Evolutionary conservation across 345 rosid genomes (phyloP).

Genomic region (Syzygium grande): DNA sequence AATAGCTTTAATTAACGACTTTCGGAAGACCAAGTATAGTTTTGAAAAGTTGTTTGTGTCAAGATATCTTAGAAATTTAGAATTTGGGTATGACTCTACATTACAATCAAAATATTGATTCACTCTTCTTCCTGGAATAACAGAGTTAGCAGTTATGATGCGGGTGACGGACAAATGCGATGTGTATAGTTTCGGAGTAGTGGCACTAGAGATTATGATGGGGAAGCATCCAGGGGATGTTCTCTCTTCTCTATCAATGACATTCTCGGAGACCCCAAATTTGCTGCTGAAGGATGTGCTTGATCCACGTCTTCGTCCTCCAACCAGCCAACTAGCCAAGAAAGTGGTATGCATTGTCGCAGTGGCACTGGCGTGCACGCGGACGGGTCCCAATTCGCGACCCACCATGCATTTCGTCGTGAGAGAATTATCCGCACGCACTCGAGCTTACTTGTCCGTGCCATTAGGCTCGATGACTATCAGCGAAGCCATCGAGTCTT

Average conservation of each 20-base stretch:
- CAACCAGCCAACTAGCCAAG: slow-evolving; percentile 30
- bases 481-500: slow-evolving; percentile 13
- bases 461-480: slow-evolving; percentile 16
- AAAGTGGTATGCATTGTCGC: slow-evolving; percentile 29
- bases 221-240: slow-evolving; percentile 59
- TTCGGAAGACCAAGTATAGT: not conserved
- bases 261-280: slow-evolving; percentile 6
- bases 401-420: slow-evolving; percentile 52
- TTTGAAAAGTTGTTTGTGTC: not conserved
- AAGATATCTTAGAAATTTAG: not conserved
- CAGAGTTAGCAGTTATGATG: not conserved
- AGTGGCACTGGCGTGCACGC: slow-evolving; percentile 36
- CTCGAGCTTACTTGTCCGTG: slow-evolving; percentile 21
- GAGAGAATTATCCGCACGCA: slow-evolving; percentile 35
- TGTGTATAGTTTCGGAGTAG: slow-evolving; percentile 59
- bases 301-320: slow-evolving; percentile 39
- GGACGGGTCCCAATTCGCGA: slow-evolving; percentile 20
- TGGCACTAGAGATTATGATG: slow-evolving; percentile 51
- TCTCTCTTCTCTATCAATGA: slow-evolving; percentile 15
- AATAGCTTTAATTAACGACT: not conserved
- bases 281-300: slow-evolving; percentile 32
- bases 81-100: not conserved
- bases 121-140: not conserved
- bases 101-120: not conserved
- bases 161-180: slow-evolving; percentile 31